Percentiles rank a stretch among this genome's conserved stretches.
phyloP scores from a whole-genome alignment of 495 filamentous ascomycete genomes.

The Rhypophila decipiens region DNA sequence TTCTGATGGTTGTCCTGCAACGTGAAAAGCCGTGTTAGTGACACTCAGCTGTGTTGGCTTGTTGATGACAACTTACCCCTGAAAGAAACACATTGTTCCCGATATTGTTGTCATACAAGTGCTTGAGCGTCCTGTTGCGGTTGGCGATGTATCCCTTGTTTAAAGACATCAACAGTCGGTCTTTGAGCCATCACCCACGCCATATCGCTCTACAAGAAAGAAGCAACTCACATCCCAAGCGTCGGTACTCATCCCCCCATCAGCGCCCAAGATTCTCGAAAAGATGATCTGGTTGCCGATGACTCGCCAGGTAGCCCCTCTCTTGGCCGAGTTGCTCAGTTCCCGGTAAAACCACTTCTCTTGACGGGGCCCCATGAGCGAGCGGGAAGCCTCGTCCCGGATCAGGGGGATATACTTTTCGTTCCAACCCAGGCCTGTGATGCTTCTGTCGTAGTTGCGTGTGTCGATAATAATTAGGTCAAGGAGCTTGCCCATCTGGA shows the following conservation, averaged over 20 bases:
- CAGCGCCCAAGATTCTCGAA: slow-evolving; percentile 46
- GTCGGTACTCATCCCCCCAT: slow-evolving; percentile 51
- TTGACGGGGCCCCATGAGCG: slow-evolving; percentile 58
- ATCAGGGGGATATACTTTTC: slow-evolving; percentile 51
- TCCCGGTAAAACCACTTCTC: slow-evolving; percentile 64
- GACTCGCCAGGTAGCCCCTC: slow-evolving; percentile 57
- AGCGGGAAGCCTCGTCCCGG: slow-evolving; percentile 50
- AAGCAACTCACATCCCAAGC: slow-evolving; percentile 41
- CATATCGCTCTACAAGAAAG: not conserved
- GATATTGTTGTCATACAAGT: slow-evolving; percentile 55
- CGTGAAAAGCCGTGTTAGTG: no score
- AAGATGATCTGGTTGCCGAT: slow-evolving; percentile 63
- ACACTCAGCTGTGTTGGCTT: no score
- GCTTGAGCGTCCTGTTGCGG: slow-evolving; percentile 54
- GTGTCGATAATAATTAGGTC: slow-evolving; percentile 68
- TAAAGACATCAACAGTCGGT: not conserved
- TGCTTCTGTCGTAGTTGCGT: slow-evolving; percentile 57
- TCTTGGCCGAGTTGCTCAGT: slow-evolving; percentile 43
- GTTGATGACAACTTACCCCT: no score
- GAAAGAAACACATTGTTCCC: slow-evolving; percentile 61
- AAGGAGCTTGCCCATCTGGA: slow-evolving; percentile 57
- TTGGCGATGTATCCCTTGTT: slow-evolving; percentile 51
- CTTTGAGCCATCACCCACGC: not conserved
- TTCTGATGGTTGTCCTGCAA: slow-evolving; percentile 50
- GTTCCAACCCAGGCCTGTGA: slow-evolving; percentile 43